phyloP scores from a whole-genome alignment of 169 alveolate species.

The Cryptosporidium viatorum region DNA sequence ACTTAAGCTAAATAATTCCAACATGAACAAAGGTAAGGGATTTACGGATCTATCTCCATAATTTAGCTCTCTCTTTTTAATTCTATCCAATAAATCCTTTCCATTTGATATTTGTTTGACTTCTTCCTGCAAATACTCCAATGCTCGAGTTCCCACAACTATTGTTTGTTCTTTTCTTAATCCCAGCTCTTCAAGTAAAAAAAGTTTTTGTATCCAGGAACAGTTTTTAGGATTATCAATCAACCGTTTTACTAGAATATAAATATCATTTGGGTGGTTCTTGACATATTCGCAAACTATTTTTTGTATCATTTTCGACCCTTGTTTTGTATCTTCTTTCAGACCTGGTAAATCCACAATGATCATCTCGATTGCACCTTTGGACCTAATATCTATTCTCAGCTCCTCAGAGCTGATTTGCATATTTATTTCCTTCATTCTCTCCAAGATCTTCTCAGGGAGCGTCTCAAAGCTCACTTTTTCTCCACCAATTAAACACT shows the following conservation, averaged over 20 bases:
- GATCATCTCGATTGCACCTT: constrained; percentile 54
- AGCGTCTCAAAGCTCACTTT: not conserved
- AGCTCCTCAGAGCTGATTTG: not conserved
- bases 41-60: constrained; percentile 81
- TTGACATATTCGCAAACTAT: constrained; percentile 88
- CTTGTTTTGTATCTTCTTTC: constrained; percentile 89
- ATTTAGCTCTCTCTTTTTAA: too few species aligned
- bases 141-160: constrained; percentile 90
- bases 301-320: constrained; percentile 87
- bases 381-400: not conserved
- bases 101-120: constrained; percentile 1
- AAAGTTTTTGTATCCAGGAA: constrained; percentile 4
- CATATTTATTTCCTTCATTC: not conserved
- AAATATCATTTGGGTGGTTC: constrained; percentile 25
- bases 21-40: constrained; percentile 84
- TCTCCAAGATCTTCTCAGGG: not conserved
- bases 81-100: too few species aligned
- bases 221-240: too few species aligned
- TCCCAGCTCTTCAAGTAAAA: constrained; percentile 82
- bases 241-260: too few species aligned
- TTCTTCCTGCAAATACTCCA: constrained; percentile 85
- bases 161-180: constrained; percentile 87
- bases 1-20: constrained; percentile 86
- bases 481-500: not conserved
- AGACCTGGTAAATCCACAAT: constrained; percentile 91